A percentile compares a stretch with the other conserved stretches of the same genome.
Conservation (phyloP, 208 protist genomes). For the Vickermania spadyakhi region DNA sequence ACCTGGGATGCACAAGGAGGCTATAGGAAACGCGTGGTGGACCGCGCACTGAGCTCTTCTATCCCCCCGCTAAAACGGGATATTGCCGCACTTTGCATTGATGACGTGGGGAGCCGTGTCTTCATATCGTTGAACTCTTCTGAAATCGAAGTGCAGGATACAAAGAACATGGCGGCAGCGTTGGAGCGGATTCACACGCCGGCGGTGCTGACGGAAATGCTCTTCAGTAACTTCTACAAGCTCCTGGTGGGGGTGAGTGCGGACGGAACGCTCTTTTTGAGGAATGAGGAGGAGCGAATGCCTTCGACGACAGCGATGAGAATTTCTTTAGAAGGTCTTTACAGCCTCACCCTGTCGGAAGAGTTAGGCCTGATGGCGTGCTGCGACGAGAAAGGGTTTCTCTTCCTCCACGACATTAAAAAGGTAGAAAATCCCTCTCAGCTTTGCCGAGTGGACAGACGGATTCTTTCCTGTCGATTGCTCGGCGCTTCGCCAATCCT, state of each 20-base stretch:
- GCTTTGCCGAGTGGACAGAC: conserved; percentile 4
- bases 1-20: conserved; percentile 50
- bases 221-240: conserved; percentile 30
- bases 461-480: conserved; percentile 19
- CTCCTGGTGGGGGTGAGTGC: conserved; percentile 34
- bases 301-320: conserved; percentile 8
- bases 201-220: conserved; percentile 29
- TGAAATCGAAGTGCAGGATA: conserved; percentile 29
- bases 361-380: conserved; percentile 43
- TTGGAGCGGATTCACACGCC: conserved; percentile 12
- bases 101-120: conserved; percentile 36
- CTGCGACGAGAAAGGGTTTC: conserved; percentile 19
- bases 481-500: conserved; percentile 30
- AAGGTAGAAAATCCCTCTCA: conserved; percentile 3
- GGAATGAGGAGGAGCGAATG: conserved; percentile 21
- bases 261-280: conserved; percentile 31
- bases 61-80: conserved; percentile 18
- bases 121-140: conserved; percentile 38
- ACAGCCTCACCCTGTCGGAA: conserved; percentile 34
- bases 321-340: conserved; percentile 15
- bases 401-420: conserved; percentile 49
- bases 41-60: conserved; percentile 14
- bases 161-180: conserved; percentile 14
- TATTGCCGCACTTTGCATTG: conserved; percentile 45
- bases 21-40: conserved; percentile 25